Evolutionary conservation across 1,139 yeast genomes (phyloP), one percentile per base, ranked within the genome.

Genomic region (Starmera stellimalicola): DNA sequence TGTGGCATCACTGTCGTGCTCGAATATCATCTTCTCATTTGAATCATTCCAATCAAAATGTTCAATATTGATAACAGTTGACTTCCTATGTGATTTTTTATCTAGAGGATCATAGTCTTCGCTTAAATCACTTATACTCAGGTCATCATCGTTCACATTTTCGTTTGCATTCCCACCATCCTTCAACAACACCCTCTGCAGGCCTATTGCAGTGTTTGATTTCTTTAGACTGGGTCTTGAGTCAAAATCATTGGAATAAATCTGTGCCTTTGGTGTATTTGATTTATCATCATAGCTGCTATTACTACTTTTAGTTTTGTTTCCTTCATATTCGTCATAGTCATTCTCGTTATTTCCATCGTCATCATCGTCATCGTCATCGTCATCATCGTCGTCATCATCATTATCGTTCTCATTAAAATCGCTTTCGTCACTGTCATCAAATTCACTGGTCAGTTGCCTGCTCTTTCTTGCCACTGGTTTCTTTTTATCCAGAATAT

Each of bases 1-100:
- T 4, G 64, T 54, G 16, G 53, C 47, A 11, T 70, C 69, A 2
- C 65, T 68, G 23, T 58, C 61, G 18, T 65, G 43, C 26, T 56
- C 53, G 1, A 67, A 63, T 11, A 60, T 57, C 11, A 55, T 43
- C 9, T 52, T 53, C 29, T 60, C 30, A 0, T 35, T 25, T 4
- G 43, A 45, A 31, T 19, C 32, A 4, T 14, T 14, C 3, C 25
- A n/a, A 22, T n/a, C 12, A 22, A 7, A n/a, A 6, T 22, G 14
- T n/a, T 22, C 25, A 43, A 29, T 17, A 30, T 39, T n/a, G 35
- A 25, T 27, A 39, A 45, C 10, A 35, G 36, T 29, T 36, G 45
- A 36, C 42, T 48, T 22, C 29, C 38, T 27, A n/a, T n/a, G n/a
- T 45, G 51, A 7, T 37, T 32, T 25, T 32, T 34, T 17, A n/a